Percentiles rank a stretch among this genome's conserved stretches.
Evolutionary conservation across 129 eudicot genomes (phyloP).

Genomic region (Lactuca saligna): DNA sequence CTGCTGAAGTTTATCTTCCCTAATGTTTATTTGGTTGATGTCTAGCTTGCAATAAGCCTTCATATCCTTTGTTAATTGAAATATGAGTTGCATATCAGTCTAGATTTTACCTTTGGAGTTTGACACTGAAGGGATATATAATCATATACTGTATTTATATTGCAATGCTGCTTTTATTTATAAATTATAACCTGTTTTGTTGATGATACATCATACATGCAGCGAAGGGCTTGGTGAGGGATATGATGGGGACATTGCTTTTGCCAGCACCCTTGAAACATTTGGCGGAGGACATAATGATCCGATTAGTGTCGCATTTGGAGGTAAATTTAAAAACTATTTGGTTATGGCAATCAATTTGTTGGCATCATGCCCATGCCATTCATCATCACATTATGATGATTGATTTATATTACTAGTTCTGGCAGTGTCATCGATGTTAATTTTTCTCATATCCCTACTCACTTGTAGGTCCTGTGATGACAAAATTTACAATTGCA

Average conservation of each 20-base stretch:
- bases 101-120: neutral
- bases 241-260: conserved; percentile 97
- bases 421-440: neutral
- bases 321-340: conserved; percentile 53
- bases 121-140: too few species aligned
- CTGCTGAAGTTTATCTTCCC: neutral
- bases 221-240: conserved; percentile 99
- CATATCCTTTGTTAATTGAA: neutral
- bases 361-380: neutral
- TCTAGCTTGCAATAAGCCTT: neutral
- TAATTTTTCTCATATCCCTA: neutral
- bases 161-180: too few species aligned
- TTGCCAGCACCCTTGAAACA: conserved; percentile 93
- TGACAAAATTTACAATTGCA: conserved; percentile 98
- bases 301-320: conserved; percentile 99
- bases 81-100: conserved; percentile 6
- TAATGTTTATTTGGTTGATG: neutral
- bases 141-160: too few species aligned
- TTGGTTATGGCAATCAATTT: neutral
- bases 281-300: conserved; percentile 99
- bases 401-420: neutral
- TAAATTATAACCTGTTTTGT: neutral
- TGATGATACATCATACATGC: conserved; percentile 26
- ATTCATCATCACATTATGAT: neutral
- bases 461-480: conserved; percentile 77